Evolutionary conservation across 768 basidiomycete genomes (phyloP), one percentile per base, ranked within the genome.

Genomic region (Mycena latifolia): DNA sequence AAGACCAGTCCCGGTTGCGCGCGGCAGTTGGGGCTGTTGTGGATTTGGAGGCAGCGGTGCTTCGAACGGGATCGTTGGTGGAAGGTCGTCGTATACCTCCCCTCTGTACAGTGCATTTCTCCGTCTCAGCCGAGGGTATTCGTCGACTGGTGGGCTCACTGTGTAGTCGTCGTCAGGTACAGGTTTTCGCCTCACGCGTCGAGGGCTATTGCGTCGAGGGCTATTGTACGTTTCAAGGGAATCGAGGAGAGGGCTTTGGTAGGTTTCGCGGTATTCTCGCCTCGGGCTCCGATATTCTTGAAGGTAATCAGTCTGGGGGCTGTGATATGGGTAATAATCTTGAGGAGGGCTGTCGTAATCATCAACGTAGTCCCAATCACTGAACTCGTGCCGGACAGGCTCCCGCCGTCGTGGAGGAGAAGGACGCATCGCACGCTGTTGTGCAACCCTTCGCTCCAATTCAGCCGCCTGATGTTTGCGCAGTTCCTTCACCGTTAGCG

Each of bases 71-170:
- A n/a, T 47, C 57, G 25, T 18, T 25, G 60, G 56, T 39, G 35
- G 55, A 29, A 31, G 56, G 24, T 55, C 56, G 54, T 35, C 33
- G 33, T 54, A 58, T 9, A 12, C 53, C 33, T 55, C 69, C 35
- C 35, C 52, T 65, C 68, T 69, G 52, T 65, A 33, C 22, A 69
- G 18, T 2, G 65, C 69, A 53, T 69, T 66, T 25, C 61, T 58
- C 25, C 64, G 64, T 55, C 65, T 69, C 39, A 69, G 64, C 52
- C 28, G 61, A 22, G 54, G 43, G 29, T 50, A 47, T 4, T 52
- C 50, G 33, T 61, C 66, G 57, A 60, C 54, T 22, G 61, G n/a
- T 28, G 57, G 39, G 69, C 69, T 69, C 65, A 69, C 69, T 60
- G 53, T 55, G 47, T 65, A 58, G 25, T 62, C 60, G 25, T 66